Evolutionary conservation across 129 eudicot genomes (phyloP), one percentile per base, ranked within the genome.

Genomic region (Cynara cardunculus): DNA sequence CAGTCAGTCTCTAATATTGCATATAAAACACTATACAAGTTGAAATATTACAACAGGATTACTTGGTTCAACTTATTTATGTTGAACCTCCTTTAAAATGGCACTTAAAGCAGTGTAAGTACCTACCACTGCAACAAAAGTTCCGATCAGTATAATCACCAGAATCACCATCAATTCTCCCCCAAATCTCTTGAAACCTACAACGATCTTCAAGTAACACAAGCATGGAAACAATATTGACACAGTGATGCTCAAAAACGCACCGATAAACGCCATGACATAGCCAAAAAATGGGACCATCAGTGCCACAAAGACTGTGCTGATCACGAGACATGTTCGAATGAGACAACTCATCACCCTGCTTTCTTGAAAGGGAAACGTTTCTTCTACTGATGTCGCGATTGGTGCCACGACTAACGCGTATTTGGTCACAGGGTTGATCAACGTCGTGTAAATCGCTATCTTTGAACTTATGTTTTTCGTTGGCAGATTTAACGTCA

Each of bases 191-290:
- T 84, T 75, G 19, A 78, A 74, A 26, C 75, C 83, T 78, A 76
- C 81, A 66, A 73, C 79, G 64, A 94, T 86, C 86, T 89, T 94
- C 79, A 90, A 78, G 74, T 89, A 91, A 76, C 92, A 91, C 68
- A 89, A 73, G 69, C 97, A 94, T 5, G 97, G 93, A 68, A 91
- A 59, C 86, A 90, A 73, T 34, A 94, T 76, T 1, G 98, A 91
- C 14, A 84, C 95, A 0, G 87, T 87, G 3, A 89, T 80, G 39
- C 94, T 81, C 32, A 91, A 69, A 77, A 89, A 87, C 2, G 95
- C 89, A 5, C 93, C 98, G 2, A 89, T 89, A 32, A 94, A 84
- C 2, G 95, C 86, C 97, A 94, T 94, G 5, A 91, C 80, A 16
- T 87, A 79, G 18, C 91, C 98, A 22, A 94, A 94, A 79, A 80